Evolutionary conservation across 148 eudicot species (phyloP).

Genomic region (Dianthus caryophyllus): DNA sequence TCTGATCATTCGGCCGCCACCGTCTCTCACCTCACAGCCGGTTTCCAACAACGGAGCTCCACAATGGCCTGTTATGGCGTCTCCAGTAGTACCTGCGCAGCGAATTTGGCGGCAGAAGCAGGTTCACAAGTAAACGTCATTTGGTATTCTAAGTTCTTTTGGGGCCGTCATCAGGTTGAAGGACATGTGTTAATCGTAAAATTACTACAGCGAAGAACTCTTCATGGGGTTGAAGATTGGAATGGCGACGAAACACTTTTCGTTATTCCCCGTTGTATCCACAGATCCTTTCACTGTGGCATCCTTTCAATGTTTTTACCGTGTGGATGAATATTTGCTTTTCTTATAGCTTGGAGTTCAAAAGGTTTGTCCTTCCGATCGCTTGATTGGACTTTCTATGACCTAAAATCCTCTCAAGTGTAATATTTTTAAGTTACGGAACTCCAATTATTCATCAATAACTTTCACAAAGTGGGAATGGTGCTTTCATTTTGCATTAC

Average conservation of each 20-base stretch:
- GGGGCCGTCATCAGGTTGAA: not conserved
- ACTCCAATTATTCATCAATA: not conserved
- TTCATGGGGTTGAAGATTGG: not conserved
- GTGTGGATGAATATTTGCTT: not conserved
- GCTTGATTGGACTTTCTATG: not conserved
- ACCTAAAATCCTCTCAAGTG: not conserved
- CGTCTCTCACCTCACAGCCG: constrained; percentile 13
- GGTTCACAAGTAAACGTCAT: constrained; percentile 19
- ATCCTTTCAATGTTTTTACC: not conserved
- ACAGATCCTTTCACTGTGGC: not conserved
- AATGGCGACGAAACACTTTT: not conserved
- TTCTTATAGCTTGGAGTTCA: not conserved
- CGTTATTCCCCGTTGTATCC: not conserved
- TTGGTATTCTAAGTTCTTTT: not conserved
- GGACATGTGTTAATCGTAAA: not conserved
- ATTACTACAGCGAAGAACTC: not conserved
- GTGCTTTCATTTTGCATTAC: no score
- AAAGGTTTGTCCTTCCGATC: not conserved
- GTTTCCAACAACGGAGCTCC: constrained; percentile 8
- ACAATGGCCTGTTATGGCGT: constrained; percentile 18
- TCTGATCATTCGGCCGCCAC: constrained; percentile 6
- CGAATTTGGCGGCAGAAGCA: constrained; percentile 44
- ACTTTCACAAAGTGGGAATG: no score
- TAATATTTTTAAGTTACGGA: no score
- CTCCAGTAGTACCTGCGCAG: constrained; percentile 19